These are phyloP conservation scores for Hyaloscypha finlandica DNA, from an alignment of 495 filamentous ascomycete species.

Conservation along the genomic window DNA sequence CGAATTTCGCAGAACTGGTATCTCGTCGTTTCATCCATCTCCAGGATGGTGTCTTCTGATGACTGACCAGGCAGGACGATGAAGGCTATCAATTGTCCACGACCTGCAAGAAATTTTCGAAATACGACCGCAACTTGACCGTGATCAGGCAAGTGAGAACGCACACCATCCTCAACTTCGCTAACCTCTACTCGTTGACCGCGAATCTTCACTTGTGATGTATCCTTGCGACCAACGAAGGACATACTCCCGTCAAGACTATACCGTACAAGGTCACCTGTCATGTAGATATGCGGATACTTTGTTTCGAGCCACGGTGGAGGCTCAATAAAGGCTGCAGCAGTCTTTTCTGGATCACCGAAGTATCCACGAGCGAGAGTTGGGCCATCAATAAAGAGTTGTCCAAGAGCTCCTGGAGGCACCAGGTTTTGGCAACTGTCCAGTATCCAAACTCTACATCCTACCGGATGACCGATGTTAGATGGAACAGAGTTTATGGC, in stretches of 20 bases:
- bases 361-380: slow-evolving; percentile 54
- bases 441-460: slow-evolving; percentile 54
- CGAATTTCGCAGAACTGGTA: slow-evolving; percentile 36
- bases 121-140: slow-evolving; percentile 20
- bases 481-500: slow-evolving; percentile 1
- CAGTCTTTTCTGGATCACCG: slow-evolving; percentile 20
- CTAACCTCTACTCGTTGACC: slow-evolving; percentile 38
- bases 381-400: slow-evolving; percentile 62
- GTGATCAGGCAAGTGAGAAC: slow-evolving; percentile 4
- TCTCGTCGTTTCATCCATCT: neutral
- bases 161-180: slow-evolving; percentile 48
- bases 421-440: slow-evolving; percentile 52
- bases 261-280: slow-evolving; percentile 28
- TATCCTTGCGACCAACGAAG: slow-evolving; percentile 34
- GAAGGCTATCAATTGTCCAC: neutral
- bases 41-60: neutral
- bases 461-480: slow-evolving; percentile 40
- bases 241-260: slow-evolving; percentile 44
- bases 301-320: slow-evolving; percentile 39
- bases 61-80: neutral
- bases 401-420: slow-evolving; percentile 59
- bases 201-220: slow-evolving; percentile 34
- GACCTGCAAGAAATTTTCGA: neutral
- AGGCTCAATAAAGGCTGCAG: slow-evolving; percentile 33
- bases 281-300: slow-evolving; percentile 49